phyloP scores from a whole-genome alignment of 2,329 filamentous ascomycete species.

The Hansfordia pulvinata region DNA sequence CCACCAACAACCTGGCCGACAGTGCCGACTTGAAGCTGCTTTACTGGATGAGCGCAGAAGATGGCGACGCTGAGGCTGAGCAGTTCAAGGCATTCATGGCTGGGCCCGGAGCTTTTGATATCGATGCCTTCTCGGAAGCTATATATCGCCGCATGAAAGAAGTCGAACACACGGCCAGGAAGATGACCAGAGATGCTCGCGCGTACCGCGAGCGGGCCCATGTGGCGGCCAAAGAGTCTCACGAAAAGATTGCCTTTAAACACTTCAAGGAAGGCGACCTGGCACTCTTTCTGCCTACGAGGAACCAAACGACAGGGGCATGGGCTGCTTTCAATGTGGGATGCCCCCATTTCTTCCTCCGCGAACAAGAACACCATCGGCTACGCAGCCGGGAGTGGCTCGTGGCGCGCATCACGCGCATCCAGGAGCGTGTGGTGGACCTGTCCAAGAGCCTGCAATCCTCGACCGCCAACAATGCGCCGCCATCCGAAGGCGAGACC shows the following conservation, averaged over 20 bases:
- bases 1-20: slow-evolving; percentile 41
- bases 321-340: slow-evolving; percentile 99
- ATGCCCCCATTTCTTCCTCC: slow-evolving; percentile 91
- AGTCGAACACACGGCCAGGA: slow-evolving; percentile 82
- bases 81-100: slow-evolving; percentile 66
- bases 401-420: slow-evolving; percentile 80
- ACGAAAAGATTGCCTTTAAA: slow-evolving; percentile 91
- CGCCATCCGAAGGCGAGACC: slow-evolving; percentile 25
- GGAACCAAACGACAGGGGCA: slow-evolving; percentile 85
- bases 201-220: slow-evolving; percentile 81
- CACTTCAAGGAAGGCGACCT: slow-evolving; percentile 96
- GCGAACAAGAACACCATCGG: slow-evolving; percentile 81
- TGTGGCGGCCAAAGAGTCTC: slow-evolving; percentile 65
- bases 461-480: slow-evolving; percentile 23
- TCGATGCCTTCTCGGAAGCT: slow-evolving; percentile 73
- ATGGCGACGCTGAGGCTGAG: slow-evolving; percentile 50
- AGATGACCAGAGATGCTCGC: slow-evolving; percentile 81
- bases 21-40: slow-evolving; percentile 59
- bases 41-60: slow-evolving; percentile 66
- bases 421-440: slow-evolving; percentile 89
- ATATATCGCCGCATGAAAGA: slow-evolving; percentile 85
- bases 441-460: slow-evolving; percentile 59
- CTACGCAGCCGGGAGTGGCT: slow-evolving; percentile 84
- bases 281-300: slow-evolving; percentile 83
- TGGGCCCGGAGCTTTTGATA: slow-evolving; percentile 64